A percentile compares a stretch with the other conserved stretches of the same genome.
Evolutionary conservation across 140 eudicot species (phyloP).

Genomic region (Ambrosia hybrid): DNA sequence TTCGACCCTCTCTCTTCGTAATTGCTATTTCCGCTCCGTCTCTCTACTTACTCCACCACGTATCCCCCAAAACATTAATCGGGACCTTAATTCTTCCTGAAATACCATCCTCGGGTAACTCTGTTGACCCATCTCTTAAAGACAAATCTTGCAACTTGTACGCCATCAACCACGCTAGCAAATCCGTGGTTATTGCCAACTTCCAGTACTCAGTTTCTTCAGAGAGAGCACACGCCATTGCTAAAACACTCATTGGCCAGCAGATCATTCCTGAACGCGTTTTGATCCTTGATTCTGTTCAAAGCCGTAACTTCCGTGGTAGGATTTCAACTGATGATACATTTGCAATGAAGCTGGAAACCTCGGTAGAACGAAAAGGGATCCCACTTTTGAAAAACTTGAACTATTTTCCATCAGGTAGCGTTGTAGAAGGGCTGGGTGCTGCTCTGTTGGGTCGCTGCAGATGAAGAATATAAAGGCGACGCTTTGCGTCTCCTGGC

Average conservation of each 20-base stretch:
- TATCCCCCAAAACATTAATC: constrained; percentile 64
- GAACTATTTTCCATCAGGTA: constrained; percentile 82
- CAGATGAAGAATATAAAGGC: constrained; percentile 70
- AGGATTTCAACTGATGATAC: constrained; percentile 79
- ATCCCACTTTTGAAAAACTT: constrained; percentile 48
- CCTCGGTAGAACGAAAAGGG: constrained; percentile 52
- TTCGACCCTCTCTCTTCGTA: constrained; percentile 70
- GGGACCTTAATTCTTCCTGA: constrained; percentile 88
- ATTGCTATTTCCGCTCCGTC: constrained; percentile 83
- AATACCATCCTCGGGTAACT: constrained; percentile 70
- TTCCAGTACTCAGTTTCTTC: constrained; percentile 64
- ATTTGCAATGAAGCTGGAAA: constrained; percentile 79
- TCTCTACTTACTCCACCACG: constrained; percentile 61
- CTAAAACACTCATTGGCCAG: constrained; percentile 66
- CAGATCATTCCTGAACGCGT: constrained; percentile 66
- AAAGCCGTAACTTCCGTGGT: constrained; percentile 77
- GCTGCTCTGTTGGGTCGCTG: constrained; percentile 87
- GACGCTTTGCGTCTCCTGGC: constrained; percentile 78
- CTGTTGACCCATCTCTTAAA: constrained; percentile 52
- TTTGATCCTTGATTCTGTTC: constrained; percentile 75
- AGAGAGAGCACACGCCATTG: constrained; percentile 70
- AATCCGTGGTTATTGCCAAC: constrained; percentile 51
- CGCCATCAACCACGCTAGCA: constrained; percentile 46
- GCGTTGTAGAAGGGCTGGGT: constrained; percentile 83
- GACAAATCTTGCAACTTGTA: constrained; percentile 90